phyloP scores from a whole-genome alignment of 2,329 filamentous ascomycete genomes.

The Diplodia corticola region DNA sequence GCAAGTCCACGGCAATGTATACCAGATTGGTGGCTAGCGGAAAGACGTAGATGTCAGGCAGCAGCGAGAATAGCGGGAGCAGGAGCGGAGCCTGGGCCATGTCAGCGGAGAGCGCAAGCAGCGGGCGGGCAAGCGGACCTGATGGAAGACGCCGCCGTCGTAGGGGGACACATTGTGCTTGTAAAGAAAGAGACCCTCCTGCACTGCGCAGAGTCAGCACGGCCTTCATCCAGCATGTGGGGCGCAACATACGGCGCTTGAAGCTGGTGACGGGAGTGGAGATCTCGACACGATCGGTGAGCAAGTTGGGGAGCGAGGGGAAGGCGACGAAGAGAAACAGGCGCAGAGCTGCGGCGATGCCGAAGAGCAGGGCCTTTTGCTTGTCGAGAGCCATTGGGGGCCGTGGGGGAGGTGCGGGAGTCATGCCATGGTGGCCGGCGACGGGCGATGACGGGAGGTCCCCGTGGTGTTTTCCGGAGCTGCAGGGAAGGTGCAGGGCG shows the following conservation, averaged over 20 bases:
- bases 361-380: constrained; percentile 68
- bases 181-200: constrained; percentile 95
- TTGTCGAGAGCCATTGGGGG: constrained; percentile 54
- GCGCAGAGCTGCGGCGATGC: constrained; percentile 73
- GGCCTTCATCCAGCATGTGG: not conserved
- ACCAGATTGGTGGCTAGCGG: constrained; percentile 76
- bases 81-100: constrained; percentile 77
- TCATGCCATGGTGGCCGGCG: constrained; percentile 9
- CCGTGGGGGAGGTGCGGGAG: not conserved
- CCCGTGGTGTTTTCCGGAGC: constrained; percentile 17
- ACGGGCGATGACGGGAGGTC: not conserved
- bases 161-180: constrained; percentile 96
- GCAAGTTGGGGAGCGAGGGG: constrained; percentile 77
- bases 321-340: constrained; percentile 79
- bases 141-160: constrained; percentile 82
- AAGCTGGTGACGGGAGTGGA: constrained; percentile 97
- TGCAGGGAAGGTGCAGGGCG: not conserved
- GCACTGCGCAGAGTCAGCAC: constrained; percentile 58
- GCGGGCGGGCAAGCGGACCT: constrained; percentile 45
- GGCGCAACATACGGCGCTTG: constrained; percentile 75
- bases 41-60: constrained; percentile 68
- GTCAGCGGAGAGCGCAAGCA: constrained; percentile 15
- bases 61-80: constrained; percentile 84
- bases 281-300: constrained; percentile 91
- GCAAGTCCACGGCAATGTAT: constrained; percentile 77